Evolutionary conservation across 345 rosid genomes (phyloP), one percentile per base, ranked within the genome.

Genomic region (Gossypium longicalyx): DNA sequence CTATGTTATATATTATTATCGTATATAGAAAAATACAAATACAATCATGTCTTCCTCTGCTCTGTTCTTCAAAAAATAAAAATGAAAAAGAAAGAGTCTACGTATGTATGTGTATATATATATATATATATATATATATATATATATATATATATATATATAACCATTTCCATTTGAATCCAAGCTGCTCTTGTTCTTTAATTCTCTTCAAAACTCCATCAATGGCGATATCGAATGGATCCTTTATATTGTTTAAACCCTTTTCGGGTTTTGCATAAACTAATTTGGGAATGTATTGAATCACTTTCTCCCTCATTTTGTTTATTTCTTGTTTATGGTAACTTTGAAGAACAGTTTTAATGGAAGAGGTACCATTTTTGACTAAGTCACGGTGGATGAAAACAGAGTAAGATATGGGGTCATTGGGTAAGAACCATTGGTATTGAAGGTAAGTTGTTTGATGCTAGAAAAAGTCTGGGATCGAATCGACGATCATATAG

Each of bases 381-480:
- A 95, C 93, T 76, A 71, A 88, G 41, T 86, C 81, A 57, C 92
- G 85, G 86, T 95, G 89, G 73, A 91, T 90, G 38, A 77, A 95
- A 77, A 91, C 97, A 48, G 97, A 93, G 79, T 88, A 95, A 72
- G 90, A 85, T 27, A 22, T 79, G 71, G 87, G 85, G 56, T 89
- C 91, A 0, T 69, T 82, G 2, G 98, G 98, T n/a, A 95, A 78
- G 79, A 95, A 93, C 99, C 98, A 95, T 78, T 87, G 84, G 76
- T 95, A 95, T 80, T 93, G 97, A 67, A 79, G 85, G 70, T 95
- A 95, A 1, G 97, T 98, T 23, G 83, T 83, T 60, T 98, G 84
- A n/a, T 73, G 81, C 99, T 98, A 95, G 81, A 95, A 95, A 67
- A 95, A 80, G 53, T 93, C 98, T 65, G 97, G 99, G 70, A 95